Evolutionary conservation across 495 filamentous ascomycete species (phyloP), one percentile per base, ranked within the genome.

Genomic region (Bryoglossum gracile): DNA sequence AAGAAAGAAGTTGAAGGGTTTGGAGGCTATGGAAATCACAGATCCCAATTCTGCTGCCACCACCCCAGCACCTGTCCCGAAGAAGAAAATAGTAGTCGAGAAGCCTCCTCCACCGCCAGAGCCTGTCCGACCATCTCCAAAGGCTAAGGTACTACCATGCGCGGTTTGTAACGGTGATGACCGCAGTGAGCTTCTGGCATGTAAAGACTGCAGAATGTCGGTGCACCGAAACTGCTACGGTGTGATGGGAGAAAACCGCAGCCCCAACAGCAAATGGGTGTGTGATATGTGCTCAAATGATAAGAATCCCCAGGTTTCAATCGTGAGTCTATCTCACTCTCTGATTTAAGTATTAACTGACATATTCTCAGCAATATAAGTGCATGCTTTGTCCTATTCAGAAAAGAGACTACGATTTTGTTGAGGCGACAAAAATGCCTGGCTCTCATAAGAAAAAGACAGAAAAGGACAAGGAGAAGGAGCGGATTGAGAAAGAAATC

Each of bases 241-340:
- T 14, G 74, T 97, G 24, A 65, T 77, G 2, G 81, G 86, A 22
- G 74, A 73, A 37, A 77, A 77, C 33, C 73, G 75, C 22, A 53
- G 49, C 22, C 44, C 51, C 14, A n/a, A n/a, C n/a, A 76, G 74
- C 43, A 94, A 94, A 65, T 98, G 92, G 92, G 74, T 86, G 16
- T 98, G 92, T 65, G 92, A 98, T 65, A 91, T 86, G 78, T 98
- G 92, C 68, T 71, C 80, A 10, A 98, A 98, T 61, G 92, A 98
- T 58, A 85, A 87, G 57, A 87, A 78, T 50, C 88, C 88, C 3
- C 78, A 83, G 51, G 81, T 92, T 17, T 94, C 90, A 18, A 90
- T 89, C 43, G 82, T 85, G 74, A 75, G 81, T 70, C 13, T 14
- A 24, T 16, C 14, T 36, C 24, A 8, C n/a, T 26, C 11, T 10